Evolutionary conservation across 306 rosid species (phyloP).

Genomic region (Adenanthera pavonina): DNA sequence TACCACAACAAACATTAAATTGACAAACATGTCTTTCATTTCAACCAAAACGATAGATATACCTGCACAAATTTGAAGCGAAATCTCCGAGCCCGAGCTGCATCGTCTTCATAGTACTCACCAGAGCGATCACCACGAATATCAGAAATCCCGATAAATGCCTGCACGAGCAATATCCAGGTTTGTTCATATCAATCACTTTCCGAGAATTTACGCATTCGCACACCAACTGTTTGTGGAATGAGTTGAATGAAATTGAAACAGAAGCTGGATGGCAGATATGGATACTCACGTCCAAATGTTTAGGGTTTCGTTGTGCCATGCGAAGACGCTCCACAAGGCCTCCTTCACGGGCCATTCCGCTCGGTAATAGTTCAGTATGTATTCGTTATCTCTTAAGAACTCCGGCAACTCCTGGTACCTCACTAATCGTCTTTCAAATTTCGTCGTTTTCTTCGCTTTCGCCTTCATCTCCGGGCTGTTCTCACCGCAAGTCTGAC

Average conservation of each 20-base stretch:
- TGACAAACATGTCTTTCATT: conserved; percentile 10
- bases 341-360: conserved; percentile 88
- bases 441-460: conserved; percentile 28
- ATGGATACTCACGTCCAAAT: conserved; percentile 78
- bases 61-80: conserved; percentile 63
- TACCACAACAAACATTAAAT: neutral
- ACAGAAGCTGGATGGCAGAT: neutral
- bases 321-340: conserved; percentile 67
- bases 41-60: neutral
- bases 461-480: neutral
- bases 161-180: conserved; percentile 43
- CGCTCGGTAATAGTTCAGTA: conserved; percentile 75
- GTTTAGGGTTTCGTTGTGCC: conserved; percentile 94
- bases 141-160: conserved; percentile 78
- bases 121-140: conserved; percentile 56
- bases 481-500: neutral
- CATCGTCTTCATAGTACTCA: conserved; percentile 53
- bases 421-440: conserved; percentile 59
- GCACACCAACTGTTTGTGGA: conserved; percentile 1
- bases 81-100: conserved; percentile 42
- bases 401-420: conserved; percentile 77
- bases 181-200: neutral
- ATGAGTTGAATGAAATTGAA: neutral
- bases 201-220: neutral
- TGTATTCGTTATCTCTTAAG: conserved; percentile 85